phyloP scores from a whole-genome alignment of 441 rosid genomes.

The Gossypium trilobum region DNA sequence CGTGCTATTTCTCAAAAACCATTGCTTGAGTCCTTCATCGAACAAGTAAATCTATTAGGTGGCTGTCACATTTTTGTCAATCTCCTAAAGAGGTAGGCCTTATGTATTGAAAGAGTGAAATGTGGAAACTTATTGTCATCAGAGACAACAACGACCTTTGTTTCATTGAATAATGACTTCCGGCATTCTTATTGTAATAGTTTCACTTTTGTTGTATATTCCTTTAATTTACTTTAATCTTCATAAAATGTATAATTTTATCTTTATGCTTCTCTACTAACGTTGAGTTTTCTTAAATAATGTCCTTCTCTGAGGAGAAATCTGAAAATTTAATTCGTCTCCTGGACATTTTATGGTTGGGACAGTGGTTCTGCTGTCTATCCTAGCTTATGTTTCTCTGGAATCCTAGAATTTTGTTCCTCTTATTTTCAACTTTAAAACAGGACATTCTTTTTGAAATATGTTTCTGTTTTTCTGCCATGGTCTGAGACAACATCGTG shows the following conservation, averaged over 20 bases:
- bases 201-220: neutral
- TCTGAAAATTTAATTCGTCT: neutral
- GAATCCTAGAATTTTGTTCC: neutral
- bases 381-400: neutral
- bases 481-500: neutral
- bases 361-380: neutral
- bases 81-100: constrained; percentile 77
- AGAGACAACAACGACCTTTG: neutral
- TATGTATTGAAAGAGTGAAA: constrained; percentile 13
- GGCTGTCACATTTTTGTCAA: constrained; percentile 85
- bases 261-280: neutral
- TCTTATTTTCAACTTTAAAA: neutral
- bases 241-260: neutral
- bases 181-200: neutral
- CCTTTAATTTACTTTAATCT: neutral
- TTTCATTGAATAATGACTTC: constrained; percentile 8
- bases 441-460: neutral
- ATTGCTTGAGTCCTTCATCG: constrained; percentile 71
- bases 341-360: neutral
- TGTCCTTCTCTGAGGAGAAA: constrained; percentile 5
- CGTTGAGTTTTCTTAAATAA: neutral
- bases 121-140: neutral
- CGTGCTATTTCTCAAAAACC: constrained; percentile 78
- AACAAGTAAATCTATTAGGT: constrained; percentile 76
- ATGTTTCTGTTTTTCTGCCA: constrained; percentile 2